Percentiles rank a stretch among this genome's conserved stretches.
phyloP scores from a whole-genome alignment of 163 green algal species.

The Chlamydomonas reinhardtii region DNA sequence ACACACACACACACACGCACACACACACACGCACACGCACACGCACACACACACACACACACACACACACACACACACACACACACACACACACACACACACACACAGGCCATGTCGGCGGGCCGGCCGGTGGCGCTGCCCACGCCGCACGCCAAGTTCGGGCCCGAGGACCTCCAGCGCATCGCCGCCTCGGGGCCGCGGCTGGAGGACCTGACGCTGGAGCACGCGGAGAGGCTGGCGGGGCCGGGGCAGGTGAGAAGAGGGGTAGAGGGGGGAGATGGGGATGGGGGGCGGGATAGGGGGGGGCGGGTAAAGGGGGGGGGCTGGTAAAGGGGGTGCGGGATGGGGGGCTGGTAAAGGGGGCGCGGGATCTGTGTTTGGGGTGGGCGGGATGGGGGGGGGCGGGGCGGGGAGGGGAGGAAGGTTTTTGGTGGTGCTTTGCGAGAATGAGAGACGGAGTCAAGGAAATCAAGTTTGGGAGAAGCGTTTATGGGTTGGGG shows the following conservation, averaged over 20 bases:
- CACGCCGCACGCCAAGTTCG: slow-evolving; percentile 71
- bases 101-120: slow-evolving; percentile 21
- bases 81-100: neutral
- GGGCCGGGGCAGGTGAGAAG: neutral
- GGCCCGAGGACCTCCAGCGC: slow-evolving; percentile 56
- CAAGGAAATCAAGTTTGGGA: no score
- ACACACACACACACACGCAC: no score
- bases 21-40: no score
- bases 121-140: slow-evolving; percentile 57
- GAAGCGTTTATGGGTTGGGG: no score
- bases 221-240: slow-evolving; percentile 61
- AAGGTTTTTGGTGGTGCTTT: no score
- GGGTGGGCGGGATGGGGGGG: no score
- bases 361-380: no score
- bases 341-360: no score
- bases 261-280: neutral
- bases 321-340: no score
- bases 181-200: slow-evolving; percentile 45
- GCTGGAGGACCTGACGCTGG: slow-evolving; percentile 64
- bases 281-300: neutral
- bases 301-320: neutral
- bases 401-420: no score
- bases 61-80: neutral
- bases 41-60: neutral
- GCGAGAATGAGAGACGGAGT: no score